Evolutionary conservation across 495 filamentous ascomycete species (phyloP).

Genomic region (Cudoniella acicularis): DNA sequence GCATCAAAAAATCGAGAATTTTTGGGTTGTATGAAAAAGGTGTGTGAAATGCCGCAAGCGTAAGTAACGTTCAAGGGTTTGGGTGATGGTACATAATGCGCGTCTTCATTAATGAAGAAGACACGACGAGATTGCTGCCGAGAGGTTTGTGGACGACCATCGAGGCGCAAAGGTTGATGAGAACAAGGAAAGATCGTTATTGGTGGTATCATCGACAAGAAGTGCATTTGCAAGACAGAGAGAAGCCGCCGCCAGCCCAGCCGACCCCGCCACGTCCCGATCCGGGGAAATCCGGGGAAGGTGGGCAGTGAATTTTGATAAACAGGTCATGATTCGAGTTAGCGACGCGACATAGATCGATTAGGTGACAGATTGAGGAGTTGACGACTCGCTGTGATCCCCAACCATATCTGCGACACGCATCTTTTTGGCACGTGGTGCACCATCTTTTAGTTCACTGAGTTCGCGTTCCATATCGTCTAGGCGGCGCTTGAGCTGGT

Average conservation of each 20-base stretch:
- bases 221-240: neutral
- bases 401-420: constrained; percentile 34
- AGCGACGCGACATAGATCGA: too few relatives aligned
- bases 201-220: constrained; percentile 19
- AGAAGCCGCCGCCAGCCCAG: neutral
- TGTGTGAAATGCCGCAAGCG: too few relatives aligned
- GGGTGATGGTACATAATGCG: neutral
- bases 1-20: too few relatives aligned
- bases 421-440: constrained; percentile 32
- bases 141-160: neutral
- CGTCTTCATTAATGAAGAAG: neutral
- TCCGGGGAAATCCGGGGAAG: neutral
- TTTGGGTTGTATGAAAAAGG: neutral
- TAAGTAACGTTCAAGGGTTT: neutral
- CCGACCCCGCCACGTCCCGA: neutral
- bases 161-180: neutral
- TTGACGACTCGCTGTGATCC: constrained; percentile 27
- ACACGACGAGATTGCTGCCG: too few relatives aligned
- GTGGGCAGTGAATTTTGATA: too few relatives aligned
- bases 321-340: neutral
- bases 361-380: constrained; percentile 23
- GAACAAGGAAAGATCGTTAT: constrained; percentile 8
- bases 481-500: constrained; percentile 75
- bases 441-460: constrained; percentile 33
- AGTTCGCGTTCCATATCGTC: constrained; percentile 73